Evolutionary conservation across 2,329 filamentous ascomycete species (phyloP), one percentile per base, ranked within the genome.

Genomic region (Exophiala dermatitidis): DNA sequence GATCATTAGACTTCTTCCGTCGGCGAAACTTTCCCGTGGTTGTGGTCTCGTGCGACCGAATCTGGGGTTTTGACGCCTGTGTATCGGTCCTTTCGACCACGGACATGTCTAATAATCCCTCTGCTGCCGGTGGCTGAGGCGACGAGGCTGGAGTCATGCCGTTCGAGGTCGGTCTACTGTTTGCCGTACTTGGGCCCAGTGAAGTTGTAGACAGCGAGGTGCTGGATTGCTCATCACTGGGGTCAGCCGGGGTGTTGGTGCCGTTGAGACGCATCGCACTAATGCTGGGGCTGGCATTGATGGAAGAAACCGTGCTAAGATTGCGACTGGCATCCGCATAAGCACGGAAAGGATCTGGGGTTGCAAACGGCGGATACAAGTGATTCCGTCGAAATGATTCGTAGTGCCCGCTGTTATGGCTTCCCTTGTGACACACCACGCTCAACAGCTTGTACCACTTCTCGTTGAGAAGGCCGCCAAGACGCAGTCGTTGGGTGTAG

Each of bases 341-440:
- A 4, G 79, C 78, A 56, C 86, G 85, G 69, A 95, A 91, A 0
- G 83, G 83, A 61, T 87, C 84, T 0, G 86, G 83, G 5, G 91
- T 96, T 1, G 88, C 86, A 66, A 84, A 97, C 0, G 90, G 90
- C 2, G 85, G 74, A 47, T 84, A 82, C 5, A 88, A 72, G 54
- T 88, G 85, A 69, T 97, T 93, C 36, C 93, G 81, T 33, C 93
- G 81, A 69, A 97, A 97, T 0, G 90, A 91, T 69, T 98, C 93
- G 72, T 98, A 98, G 67, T 98, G 93, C 0, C 93, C 93, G 64
- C 90, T 95, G 66, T 95, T 85, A 68, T 98, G 93, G 58, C 88
- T 94, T 36, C 93, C 93, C 65, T 95, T 95, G 67, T 98, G 93
- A 26, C 88, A 95, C 34, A 98, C 89, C 34, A 95, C 81, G 8